Base-by-base conservation (phyloP, 208 protist species). In the Crithidia mellificae region DNA sequence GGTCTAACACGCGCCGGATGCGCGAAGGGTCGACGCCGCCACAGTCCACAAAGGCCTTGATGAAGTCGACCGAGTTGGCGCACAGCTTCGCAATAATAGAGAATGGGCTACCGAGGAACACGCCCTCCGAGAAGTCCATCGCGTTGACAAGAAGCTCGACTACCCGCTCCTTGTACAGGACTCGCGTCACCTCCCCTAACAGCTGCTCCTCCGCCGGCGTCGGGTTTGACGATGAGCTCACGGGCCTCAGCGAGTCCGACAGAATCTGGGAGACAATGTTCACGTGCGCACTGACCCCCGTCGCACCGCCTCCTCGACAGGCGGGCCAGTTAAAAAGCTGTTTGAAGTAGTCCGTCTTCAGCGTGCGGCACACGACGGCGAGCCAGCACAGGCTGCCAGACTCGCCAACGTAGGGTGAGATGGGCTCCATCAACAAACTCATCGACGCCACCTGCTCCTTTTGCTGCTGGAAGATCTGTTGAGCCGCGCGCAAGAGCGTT, bases 281-380 rank as follows among this genome's bases (percentile, higher is more conserved):
- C 53, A 96, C 43, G 51, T 96, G 88, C 19, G 84, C 74, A 64
- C 87, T 90, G 39, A 96, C 91, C 20, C 91, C 91, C 29, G 85
- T 75, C 19, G 85, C 72, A 22, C 88, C 88, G 27, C 91, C 91
- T n/a, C 91, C 91, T 32, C 83, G 83, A 49, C 76, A 84, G 46
- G 91, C 87, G 0, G 91, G 91, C 88, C 91, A 96, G 49, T 86
- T 76, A 50, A 82, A 81, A 20, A 96, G 70, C 59, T 93, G 84
- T 58, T 84, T 74, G 20, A 96, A 65, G 68, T 94, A 94, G 9
- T 90, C 81, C 27, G 80, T 85, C 22, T 77, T 66, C 27, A 96
- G 74, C 30, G 84, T 84, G 39, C 84, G 80, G 74, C 84, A 93
- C 59, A 96, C 62, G 38, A 96, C 69, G 39, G 85, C 56, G 54